A percentile compares a stretch with the other conserved stretches of the same genome.
phyloP scores from a whole-genome alignment of 1,284 basidiomycete species.

The Naganishia liquefaciens region DNA sequence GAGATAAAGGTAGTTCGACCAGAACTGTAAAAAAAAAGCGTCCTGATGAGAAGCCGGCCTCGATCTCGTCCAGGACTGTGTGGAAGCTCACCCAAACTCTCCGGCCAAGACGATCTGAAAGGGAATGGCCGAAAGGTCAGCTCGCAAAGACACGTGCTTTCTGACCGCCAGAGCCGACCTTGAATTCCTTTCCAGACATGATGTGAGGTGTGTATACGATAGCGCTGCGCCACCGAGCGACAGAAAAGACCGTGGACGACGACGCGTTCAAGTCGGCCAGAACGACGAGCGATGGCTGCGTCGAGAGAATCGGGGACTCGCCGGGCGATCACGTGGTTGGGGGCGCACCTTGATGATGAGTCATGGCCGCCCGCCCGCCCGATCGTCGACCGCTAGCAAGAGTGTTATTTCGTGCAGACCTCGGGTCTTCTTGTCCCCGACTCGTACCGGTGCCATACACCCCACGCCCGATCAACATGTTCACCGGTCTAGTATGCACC shows the following conservation, averaged over 20 bases:
- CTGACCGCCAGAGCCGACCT: constrained; percentile 7
- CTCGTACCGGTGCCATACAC: too few relatives aligned
- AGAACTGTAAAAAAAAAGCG: constrained; percentile 14
- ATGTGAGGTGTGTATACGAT: not conserved
- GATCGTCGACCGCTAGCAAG: not conserved
- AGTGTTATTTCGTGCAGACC: too few relatives aligned
- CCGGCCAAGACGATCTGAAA: constrained; percentile 34
- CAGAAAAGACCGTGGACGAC: too few relatives aligned
- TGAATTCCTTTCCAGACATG: constrained; percentile 35
- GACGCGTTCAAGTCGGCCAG: too few relatives aligned
- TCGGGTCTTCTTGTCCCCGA: not conserved
- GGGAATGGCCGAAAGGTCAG: not conserved
- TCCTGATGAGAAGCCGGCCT: not conserved
- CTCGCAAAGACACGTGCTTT: not conserved
- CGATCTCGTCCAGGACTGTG: not conserved
- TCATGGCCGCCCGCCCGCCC: too few relatives aligned
- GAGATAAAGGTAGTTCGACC: constrained; percentile 36
- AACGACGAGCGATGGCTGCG: not conserved
- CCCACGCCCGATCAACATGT: constrained; percentile 16
- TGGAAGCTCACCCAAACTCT: constrained; percentile 29
- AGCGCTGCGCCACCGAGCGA: too few relatives aligned
- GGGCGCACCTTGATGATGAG: constrained; percentile 22
- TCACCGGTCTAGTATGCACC: constrained; percentile 15
- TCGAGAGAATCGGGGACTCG: not conserved
- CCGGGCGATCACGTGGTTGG: not conserved